Conservation (phyloP, 768 basidiomycete species). For the Calocybe cyanea region DNA sequence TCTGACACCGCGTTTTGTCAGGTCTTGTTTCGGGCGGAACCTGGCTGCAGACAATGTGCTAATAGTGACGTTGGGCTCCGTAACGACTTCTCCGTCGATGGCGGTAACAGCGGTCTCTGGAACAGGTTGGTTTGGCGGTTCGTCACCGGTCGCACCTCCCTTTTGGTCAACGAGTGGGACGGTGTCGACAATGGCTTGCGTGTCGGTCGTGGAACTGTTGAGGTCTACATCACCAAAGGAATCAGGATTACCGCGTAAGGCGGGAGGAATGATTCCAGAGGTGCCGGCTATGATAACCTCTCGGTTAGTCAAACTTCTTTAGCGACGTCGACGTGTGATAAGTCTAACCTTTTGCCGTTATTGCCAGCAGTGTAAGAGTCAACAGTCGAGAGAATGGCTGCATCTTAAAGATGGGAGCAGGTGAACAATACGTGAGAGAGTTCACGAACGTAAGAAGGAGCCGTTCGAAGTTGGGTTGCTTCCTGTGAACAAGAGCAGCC, state of each 20-base stretch:
- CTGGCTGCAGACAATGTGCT: background rate
- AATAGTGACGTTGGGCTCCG: slow-evolving; percentile 10
- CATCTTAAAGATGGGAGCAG: slow-evolving; percentile 2
- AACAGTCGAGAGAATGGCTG: slow-evolving; percentile 6
- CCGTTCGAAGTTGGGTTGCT: background rate
- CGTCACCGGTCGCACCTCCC: slow-evolving; percentile 23
- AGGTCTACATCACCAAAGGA: background rate
- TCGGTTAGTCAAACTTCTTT: background rate
- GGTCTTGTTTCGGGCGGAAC: background rate
- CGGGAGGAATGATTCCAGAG: slow-evolving; percentile 2
- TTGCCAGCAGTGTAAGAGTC: slow-evolving; percentile 5
- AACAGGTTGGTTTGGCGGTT: slow-evolving; percentile 31
- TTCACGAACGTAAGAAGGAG: background rate
- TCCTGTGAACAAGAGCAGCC: background rate
- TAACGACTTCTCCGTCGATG: slow-evolving; percentile 36
- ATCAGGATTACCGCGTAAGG: slow-evolving; percentile 5
- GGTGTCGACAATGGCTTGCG: slow-evolving; percentile 28
- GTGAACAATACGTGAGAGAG: background rate
- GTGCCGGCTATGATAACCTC: slow-evolving; percentile 1
- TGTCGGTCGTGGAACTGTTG: slow-evolving; percentile 9
- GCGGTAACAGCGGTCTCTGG: slow-evolving; percentile 38
- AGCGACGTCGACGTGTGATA: background rate
- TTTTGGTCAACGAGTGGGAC: slow-evolving; percentile 36
- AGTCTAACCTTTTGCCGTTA: slow-evolving; percentile 3
- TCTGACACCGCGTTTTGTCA: slow-evolving; percentile 19